Conservation (phyloP, 148 eudicot genomes). For the Chenopodium formosanum region DNA sequence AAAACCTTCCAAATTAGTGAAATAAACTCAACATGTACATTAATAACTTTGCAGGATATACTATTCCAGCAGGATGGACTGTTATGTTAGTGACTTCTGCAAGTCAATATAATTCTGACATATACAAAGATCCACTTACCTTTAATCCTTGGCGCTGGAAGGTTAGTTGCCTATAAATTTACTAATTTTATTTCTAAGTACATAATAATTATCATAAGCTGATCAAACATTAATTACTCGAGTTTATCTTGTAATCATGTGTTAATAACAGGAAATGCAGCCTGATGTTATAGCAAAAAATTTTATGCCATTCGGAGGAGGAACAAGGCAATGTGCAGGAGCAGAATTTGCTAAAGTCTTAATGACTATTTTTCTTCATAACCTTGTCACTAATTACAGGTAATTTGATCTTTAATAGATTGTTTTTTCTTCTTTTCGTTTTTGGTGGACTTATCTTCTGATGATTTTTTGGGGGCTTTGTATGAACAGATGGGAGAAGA, state of each 20-base stretch:
- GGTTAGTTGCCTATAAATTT: constrained; percentile 18
- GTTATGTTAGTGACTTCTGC: constrained; percentile 43
- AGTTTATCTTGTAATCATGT: not conserved
- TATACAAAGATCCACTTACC: constrained; percentile 40
- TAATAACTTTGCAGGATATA: constrained; percentile 35
- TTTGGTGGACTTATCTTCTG: not conserved
- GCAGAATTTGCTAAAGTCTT: constrained; percentile 40
- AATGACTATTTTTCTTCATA: constrained; percentile 39
- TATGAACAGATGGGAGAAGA: constrained; percentile 31
- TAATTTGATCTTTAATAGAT: not conserved
- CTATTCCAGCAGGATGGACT: constrained; percentile 54
- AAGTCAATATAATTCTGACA: constrained; percentile 33
- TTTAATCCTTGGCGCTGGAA: constrained; percentile 57
- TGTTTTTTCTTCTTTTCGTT: too few species aligned
- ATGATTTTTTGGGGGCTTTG: not conserved
- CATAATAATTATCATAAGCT: too few species aligned
- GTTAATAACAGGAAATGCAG: constrained; percentile 23
- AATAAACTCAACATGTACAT: not conserved
- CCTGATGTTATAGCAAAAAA: constrained; percentile 31
- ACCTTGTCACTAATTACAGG: constrained; percentile 42
- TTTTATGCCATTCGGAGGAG: constrained; percentile 49
- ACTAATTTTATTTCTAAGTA: too few species aligned
- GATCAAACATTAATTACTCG: too few species aligned
- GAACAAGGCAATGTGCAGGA: constrained; percentile 50
- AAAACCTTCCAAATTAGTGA: not conserved